Percentiles rank a stretch among this genome's conserved stretches.
Evolutionary conservation across 192 early-diverging fungal species (phyloP).

Genomic region (Rhizoclosmatium sp.): DNA sequence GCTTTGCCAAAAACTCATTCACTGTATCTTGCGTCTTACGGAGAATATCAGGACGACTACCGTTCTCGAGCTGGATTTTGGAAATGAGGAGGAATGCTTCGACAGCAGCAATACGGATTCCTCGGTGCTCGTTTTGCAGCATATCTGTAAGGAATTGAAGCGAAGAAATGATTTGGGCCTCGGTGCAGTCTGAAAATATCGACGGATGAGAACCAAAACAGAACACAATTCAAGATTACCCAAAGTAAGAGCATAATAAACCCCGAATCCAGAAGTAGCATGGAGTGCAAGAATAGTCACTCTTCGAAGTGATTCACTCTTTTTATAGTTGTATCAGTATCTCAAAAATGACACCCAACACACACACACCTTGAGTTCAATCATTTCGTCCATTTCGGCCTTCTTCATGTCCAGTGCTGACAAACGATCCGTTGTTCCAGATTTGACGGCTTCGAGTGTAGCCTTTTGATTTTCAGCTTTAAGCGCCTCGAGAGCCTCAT

Average conservation of each 20-base stretch:
- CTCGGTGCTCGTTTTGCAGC: slow-evolving; percentile 62
- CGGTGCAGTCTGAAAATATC: slow-evolving; percentile 37
- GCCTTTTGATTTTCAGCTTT: slow-evolving; percentile 60
- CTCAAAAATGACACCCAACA: not conserved
- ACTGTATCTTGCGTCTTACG: slow-evolving; percentile 34
- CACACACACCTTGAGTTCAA: slow-evolving; percentile 54
- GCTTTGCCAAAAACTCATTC: slow-evolving; percentile 34
- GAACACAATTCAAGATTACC: slow-evolving; percentile 29
- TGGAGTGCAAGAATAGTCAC: slow-evolving; percentile 59
- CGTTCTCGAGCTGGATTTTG: slow-evolving; percentile 50
- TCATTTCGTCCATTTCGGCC: slow-evolving; percentile 56
- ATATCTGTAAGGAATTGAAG: slow-evolving; percentile 59
- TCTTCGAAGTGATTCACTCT: slow-evolving; percentile 59
- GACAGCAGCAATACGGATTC: slow-evolving; percentile 56
- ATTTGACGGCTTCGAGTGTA: slow-evolving; percentile 67
- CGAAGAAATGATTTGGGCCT: slow-evolving; percentile 34
- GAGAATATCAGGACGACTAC: slow-evolving; percentile 30
- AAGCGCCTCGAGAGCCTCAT: slow-evolving; percentile 55
- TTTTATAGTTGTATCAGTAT: not conserved
- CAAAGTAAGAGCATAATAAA: slow-evolving; percentile 53
- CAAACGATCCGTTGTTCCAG: slow-evolving; percentile 64
- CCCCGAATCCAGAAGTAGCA: slow-evolving; percentile 55
- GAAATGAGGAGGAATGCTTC: slow-evolving; percentile 51
- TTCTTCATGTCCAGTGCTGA: slow-evolving; percentile 51
- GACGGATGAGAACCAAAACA: not conserved